phyloP scores from a whole-genome alignment of 2,329 filamentous ascomycete species.

The Fusarium ambrosium region DNA sequence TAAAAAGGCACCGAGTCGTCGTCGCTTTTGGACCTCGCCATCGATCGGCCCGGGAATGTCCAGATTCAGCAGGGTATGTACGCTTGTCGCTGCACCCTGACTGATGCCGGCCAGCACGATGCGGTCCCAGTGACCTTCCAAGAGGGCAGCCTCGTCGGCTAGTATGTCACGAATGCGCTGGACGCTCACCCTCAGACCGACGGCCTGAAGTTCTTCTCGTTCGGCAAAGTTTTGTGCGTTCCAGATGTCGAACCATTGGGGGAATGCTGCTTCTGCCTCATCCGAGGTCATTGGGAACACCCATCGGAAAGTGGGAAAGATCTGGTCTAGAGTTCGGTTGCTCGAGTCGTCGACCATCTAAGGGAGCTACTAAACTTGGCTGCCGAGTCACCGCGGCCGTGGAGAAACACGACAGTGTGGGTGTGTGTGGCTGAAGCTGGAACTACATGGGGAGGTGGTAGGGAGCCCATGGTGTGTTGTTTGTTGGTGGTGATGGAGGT shows the following conservation, averaged over 20 bases:
- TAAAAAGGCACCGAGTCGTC: constrained; percentile 51
- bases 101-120: constrained; percentile 62
- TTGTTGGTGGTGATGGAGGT: background rate
- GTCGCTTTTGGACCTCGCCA: background rate
- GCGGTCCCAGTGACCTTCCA: constrained; percentile 55
- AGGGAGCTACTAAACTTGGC: constrained; percentile 51
- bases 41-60: constrained; percentile 32
- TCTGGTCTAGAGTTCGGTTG: constrained; percentile 52
- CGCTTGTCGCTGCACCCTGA: constrained; percentile 59
- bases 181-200: constrained; percentile 58
- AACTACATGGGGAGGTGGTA: background rate
- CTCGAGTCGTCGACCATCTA: constrained; percentile 49
- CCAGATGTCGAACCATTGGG: constrained; percentile 67
- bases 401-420: constrained; percentile 61
- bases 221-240: constrained; percentile 56
- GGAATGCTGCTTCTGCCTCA: constrained; percentile 29
- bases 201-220: constrained; percentile 58
- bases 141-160: constrained; percentile 49
- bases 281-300: constrained; percentile 57
- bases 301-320: constrained; percentile 62
- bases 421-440: constrained; percentile 46
- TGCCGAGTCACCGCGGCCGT: constrained; percentile 59
- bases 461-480: background rate
- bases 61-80: constrained; percentile 56
- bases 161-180: constrained; percentile 51